These are phyloP conservation scores for Chaetomiaceae sp. DNA, from an alignment of 2,329 filamentous ascomycete genomes.

Conservation along the genomic window DNA sequence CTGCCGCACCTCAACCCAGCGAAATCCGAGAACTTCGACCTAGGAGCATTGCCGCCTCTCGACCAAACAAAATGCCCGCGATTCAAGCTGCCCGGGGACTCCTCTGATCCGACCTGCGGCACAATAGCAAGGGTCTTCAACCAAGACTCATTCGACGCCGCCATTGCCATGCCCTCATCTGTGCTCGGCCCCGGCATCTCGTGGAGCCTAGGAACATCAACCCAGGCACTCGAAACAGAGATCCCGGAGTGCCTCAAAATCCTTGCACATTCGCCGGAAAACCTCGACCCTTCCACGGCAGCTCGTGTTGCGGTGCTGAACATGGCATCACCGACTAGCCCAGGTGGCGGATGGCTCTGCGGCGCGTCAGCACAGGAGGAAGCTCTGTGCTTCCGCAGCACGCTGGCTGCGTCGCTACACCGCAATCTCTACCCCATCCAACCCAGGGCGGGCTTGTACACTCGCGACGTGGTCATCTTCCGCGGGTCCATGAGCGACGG, in stretches of 20 bases:
- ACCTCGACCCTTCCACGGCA: slow-evolving; percentile 8
- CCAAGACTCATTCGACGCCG: slow-evolving; percentile 19
- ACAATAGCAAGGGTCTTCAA: slow-evolving; percentile 17
- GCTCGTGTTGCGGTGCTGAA: slow-evolving; percentile 46
- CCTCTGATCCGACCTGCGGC: slow-evolving; percentile 6
- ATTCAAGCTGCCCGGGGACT: slow-evolving; percentile 2
- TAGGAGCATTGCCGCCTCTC: slow-evolving; percentile 5
- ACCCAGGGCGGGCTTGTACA: slow-evolving; percentile 27
- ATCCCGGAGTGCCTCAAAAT: not conserved
- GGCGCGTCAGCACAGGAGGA: slow-evolving; percentile 65
- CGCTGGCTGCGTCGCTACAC: slow-evolving; percentile 15
- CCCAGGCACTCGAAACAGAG: not conserved
- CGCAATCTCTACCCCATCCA: slow-evolving; percentile 13
- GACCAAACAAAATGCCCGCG: slow-evolving; percentile 14
- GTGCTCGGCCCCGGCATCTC: slow-evolving; percentile 2
- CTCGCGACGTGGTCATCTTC: slow-evolving; percentile 31
- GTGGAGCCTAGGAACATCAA: not conserved
- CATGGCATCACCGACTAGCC: slow-evolving; percentile 54
- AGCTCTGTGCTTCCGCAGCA: slow-evolving; percentile 56
- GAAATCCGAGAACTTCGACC: slow-evolving; percentile 7
- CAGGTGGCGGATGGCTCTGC: slow-evolving; percentile 60
- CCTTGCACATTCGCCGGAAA: not conserved
- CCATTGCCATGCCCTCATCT: slow-evolving; percentile 16
- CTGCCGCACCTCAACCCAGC: slow-evolving; percentile 7
- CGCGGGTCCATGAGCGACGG: slow-evolving; percentile 25